Conservation (phyloP, 306 rosid genomes). For the Glycine latifolia region DNA sequence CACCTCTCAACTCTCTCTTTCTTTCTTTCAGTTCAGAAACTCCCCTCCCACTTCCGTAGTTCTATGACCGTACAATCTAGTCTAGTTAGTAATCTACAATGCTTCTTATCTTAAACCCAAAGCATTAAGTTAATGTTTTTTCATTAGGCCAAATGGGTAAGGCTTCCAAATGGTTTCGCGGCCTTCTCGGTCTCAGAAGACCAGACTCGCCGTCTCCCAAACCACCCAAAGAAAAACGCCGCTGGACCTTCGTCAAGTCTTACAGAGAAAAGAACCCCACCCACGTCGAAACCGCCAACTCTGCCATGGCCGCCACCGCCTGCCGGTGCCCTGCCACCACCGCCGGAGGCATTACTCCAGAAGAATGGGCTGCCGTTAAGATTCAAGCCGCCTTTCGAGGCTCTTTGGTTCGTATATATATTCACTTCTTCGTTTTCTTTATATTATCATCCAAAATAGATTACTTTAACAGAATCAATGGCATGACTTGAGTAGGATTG, state of each 20-base stretch:
- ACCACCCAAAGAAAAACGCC: conserved; percentile 51
- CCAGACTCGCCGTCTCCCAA: conserved; percentile 34
- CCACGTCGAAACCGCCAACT: no score
- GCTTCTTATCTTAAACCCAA: conserved; percentile 28
- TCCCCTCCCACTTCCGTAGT: neutral
- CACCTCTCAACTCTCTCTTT: neutral
- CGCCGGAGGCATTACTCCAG: neutral
- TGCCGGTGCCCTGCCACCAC: neutral
- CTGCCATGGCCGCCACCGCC: no score
- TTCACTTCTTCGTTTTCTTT: neutral
- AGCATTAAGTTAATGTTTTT: neutral
- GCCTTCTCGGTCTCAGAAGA: conserved; percentile 60
- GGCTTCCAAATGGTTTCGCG: conserved; percentile 82
- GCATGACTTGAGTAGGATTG: no score
- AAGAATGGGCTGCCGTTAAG: conserved; percentile 12
- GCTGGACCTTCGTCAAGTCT: conserved; percentile 80
- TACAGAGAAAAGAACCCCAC: conserved; percentile 51
- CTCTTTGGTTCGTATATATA: conserved; percentile 64
- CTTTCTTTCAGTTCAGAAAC: neutral
- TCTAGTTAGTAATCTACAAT: neutral
- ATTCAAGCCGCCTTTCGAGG: conserved; percentile 75
- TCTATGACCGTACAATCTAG: neutral
- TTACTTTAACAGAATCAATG: no score
- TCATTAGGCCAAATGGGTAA: conserved; percentile 61
- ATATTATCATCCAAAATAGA: neutral